Base-by-base conservation (phyloP, 2,329 filamentous ascomycete genomes). In the Penicillium crustosum region DNA sequence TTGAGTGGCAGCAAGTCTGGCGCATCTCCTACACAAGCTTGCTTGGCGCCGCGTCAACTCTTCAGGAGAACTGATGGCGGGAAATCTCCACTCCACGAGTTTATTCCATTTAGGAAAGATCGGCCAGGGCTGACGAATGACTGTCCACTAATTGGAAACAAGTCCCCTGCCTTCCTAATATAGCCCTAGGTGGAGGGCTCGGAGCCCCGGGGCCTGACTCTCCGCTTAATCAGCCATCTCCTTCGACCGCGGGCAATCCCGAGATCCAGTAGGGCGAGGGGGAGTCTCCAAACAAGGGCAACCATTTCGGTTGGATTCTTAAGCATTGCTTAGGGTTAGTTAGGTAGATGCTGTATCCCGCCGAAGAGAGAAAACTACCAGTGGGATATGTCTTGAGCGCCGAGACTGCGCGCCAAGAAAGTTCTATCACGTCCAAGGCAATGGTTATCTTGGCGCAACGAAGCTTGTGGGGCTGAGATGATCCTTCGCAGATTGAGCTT, bases 21-120 rank as follows among this genome's bases (percentile, higher is more conserved):
- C n/a, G 12, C 31, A 33, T 15, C 31, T 33, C 31, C 31, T 33
- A 33, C 29, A 50, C 17, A 19, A 36, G 35, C 21, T 29, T 43
- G 49, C 60, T 63, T 64, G 57, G 58, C 57, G 57, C 60, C 60
- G 55, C 58, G 60, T 62, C 58, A 61, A 49, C 53, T 10, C 15
- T 31, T 35, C 17, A n/a, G 27, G 21, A 21, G 50, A 23, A 10
- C 13, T 31, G 35, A 8, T 39, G 10, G 38, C 31, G 36, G 21
- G 13, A 29, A 49, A 17, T 27, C 6, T 41, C 10, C 9, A 53
- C 53, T 45, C 60, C 60, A 61, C 33, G 55, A 64, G 62, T 42
- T 62, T 64, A 64, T 57, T 62, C 39, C 2, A 47, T 38, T 53
- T 23, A 36, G 45, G 47, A 52, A 33, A n/a, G 48, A 56, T 56